Conservation (phyloP, 192 early-diverging fungal genomes). For the Entomortierella lignicola region DNA sequence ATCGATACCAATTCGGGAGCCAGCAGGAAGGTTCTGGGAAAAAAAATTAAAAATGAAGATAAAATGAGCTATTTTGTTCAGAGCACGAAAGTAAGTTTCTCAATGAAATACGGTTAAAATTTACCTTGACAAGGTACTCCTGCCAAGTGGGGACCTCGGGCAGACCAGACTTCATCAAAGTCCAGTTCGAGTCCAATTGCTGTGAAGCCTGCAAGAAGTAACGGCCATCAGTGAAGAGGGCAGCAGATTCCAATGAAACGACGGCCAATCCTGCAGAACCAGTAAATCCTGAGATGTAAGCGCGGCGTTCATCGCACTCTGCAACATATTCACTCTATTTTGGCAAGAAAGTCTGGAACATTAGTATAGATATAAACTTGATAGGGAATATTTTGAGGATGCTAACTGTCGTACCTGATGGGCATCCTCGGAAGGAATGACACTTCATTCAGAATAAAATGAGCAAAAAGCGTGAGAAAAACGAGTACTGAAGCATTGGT, state of each 20-base stretch:
- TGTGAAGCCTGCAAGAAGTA: constrained; percentile 96
- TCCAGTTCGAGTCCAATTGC: constrained; percentile 95
- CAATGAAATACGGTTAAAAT: too few relatives aligned
- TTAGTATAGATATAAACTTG: background rate
- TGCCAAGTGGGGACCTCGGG: constrained; percentile 90
- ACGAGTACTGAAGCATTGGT: constrained; percentile 3
- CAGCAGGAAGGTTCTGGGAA: constrained; percentile 69
- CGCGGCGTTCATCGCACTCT: constrained; percentile 86
- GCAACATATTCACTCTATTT: constrained; percentile 94
- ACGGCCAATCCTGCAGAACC: constrained; percentile 98
- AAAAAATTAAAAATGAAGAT: background rate
- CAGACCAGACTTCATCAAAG: constrained; percentile 91
- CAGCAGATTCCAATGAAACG: constrained; percentile 80
- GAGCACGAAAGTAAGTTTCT: too few relatives aligned
- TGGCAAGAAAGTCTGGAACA: background rate
- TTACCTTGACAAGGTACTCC: constrained; percentile 83
- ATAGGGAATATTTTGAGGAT: background rate
- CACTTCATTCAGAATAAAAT: constrained; percentile 54
- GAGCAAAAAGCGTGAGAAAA: constrained; percentile 41
- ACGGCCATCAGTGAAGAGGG: constrained; percentile 96
- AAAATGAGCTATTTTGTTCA: too few relatives aligned
- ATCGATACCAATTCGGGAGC: constrained; percentile 92
- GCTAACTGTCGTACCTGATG: constrained; percentile 79
- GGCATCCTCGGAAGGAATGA: constrained; percentile 96
- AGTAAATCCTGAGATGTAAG: constrained; percentile 94